phyloP scores from a whole-genome alignment of 805 yeast genomes.

The Dipodascus albidus region DNA sequence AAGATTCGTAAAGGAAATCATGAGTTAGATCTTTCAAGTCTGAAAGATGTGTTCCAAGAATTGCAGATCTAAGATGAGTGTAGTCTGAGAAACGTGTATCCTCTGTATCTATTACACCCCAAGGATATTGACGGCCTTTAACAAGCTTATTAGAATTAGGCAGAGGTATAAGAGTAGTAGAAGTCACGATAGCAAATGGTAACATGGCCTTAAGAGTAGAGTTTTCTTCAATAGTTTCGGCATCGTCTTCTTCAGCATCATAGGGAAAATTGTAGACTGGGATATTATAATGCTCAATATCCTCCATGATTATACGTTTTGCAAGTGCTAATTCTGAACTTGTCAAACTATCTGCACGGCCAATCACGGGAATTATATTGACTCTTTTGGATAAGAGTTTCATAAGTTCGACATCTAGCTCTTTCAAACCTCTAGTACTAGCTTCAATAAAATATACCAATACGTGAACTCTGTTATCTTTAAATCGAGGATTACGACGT shows the following conservation, averaged over 20 bases:
- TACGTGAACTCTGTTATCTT: constrained; percentile 66
- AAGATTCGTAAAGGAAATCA: constrained; percentile 62
- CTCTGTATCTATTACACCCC: constrained; percentile 43
- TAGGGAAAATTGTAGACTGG: constrained; percentile 64
- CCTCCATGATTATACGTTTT: constrained; percentile 44
- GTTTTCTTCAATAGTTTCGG: constrained; percentile 25
- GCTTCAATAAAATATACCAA: constrained; percentile 66
- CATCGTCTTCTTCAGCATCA: constrained; percentile 46
- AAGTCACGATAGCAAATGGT: constrained; percentile 58
- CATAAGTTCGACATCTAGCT: constrained; percentile 66
- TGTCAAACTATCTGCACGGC: constrained; percentile 73
- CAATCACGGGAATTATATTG: constrained; percentile 73
- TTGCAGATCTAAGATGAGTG: constrained; percentile 42
- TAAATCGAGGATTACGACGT: constrained; percentile 56
- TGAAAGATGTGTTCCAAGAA: constrained; percentile 66
- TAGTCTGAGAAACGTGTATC: constrained; percentile 24
- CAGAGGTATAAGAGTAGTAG: constrained; percentile 21
- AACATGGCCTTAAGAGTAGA: constrained; percentile 31
- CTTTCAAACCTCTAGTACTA: constrained; percentile 45
- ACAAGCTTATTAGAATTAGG: constrained; percentile 25
- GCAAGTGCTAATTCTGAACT: constrained; percentile 43
- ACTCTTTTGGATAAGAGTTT: constrained; percentile 56
- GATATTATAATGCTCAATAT: constrained; percentile 45
- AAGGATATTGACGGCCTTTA: constrained; percentile 43
- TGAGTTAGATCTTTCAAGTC: constrained; percentile 76